Conservation (phyloP, 345 rosid species). For the Anacardium occidentale region DNA sequence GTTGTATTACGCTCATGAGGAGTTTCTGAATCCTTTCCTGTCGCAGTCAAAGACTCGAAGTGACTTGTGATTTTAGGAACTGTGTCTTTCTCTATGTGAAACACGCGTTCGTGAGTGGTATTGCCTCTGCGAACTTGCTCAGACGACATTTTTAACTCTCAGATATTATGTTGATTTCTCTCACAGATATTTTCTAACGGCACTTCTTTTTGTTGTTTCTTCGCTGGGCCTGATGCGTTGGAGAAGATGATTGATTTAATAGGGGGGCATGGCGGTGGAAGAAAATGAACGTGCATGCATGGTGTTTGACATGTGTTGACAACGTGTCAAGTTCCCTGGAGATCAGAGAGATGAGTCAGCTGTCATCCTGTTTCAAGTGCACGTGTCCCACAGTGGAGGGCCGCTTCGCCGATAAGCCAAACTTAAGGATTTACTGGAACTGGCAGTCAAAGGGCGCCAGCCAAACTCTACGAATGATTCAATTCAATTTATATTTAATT, state of each 20-base stretch:
- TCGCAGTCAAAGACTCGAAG: constrained; percentile 48
- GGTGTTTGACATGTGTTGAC: constrained; percentile 37
- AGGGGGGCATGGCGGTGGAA: constrained; percentile 2
- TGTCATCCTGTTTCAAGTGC: neutral
- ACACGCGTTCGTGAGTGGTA: constrained; percentile 41
- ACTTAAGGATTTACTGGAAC: neutral
- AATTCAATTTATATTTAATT: too few species aligned
- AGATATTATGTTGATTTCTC: neutral
- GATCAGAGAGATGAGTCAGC: constrained; percentile 19
- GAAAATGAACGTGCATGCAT: constrained; percentile 23
- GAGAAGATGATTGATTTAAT: neutral
- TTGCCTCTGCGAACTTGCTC: constrained; percentile 54
- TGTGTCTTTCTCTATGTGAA: constrained; percentile 48
- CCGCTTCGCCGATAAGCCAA: neutral
- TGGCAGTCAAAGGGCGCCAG: too few species aligned
- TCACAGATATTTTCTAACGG: too few species aligned
- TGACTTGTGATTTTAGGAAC: constrained; percentile 65
- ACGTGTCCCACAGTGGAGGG: neutral
- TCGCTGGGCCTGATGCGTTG: neutral
- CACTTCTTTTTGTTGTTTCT: neutral
- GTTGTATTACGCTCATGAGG: neutral
- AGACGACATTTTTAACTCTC: constrained; percentile 51
- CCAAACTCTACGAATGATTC: too few species aligned
- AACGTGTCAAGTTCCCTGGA: constrained; percentile 27
- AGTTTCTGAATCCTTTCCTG: constrained; percentile 16